Evolutionary conservation across 1,284 basidiomycete genomes (phyloP), one percentile per base, ranked within the genome.

Genomic region (Trametes versicolor): DNA sequence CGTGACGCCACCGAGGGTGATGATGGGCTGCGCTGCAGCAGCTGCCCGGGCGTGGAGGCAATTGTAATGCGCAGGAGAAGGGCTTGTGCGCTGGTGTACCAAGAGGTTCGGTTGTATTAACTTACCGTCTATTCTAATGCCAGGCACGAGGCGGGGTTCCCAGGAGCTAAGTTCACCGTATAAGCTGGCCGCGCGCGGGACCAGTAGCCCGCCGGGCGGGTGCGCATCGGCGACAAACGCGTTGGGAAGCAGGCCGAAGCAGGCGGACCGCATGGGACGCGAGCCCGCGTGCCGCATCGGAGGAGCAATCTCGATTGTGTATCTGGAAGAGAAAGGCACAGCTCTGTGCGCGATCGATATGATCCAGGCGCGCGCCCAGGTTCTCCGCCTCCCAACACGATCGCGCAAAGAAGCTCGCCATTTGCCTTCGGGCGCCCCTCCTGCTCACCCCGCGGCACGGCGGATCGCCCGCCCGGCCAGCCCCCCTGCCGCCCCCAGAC

Each of bases 181-280:
- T 21, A 57, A 47, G 61, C 45, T 52, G 54, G 23, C 36, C 55
- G 60, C 45, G 58, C 49, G 48, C 51, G 61, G 63, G 60, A 47
- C 34, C 47, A 55, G 66, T 49, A 53, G 57, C 57, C 56, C 49
- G 49, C 4, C 19, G 29, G 50, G 50, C 50, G 50, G 50, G 32
- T 51, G 50, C 50, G 39, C 53, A 53, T 23, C 56, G 62, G 62
- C 45, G 62, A 62, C 58, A 58, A 56, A 50, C 45, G 53, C 51
- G 10, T 13, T 7, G 4, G 19, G 52, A 69, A 62, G 63, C 62
- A 55, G 36, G 53, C 57, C 49, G 67, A 69, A 69, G 68, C 63
- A 69, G 58, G 47, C 60, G 58, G 65, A 69, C 64, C 68, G 64
- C 68, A 65, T 69, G 68, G 65, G 56, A 51, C 61, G 27, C 58